Percentiles rank a stretch among this genome's conserved stretches.
Evolutionary conservation across 495 filamentous ascomycete genomes (phyloP).

Genomic region (Aspergillus taichungensis): DNA sequence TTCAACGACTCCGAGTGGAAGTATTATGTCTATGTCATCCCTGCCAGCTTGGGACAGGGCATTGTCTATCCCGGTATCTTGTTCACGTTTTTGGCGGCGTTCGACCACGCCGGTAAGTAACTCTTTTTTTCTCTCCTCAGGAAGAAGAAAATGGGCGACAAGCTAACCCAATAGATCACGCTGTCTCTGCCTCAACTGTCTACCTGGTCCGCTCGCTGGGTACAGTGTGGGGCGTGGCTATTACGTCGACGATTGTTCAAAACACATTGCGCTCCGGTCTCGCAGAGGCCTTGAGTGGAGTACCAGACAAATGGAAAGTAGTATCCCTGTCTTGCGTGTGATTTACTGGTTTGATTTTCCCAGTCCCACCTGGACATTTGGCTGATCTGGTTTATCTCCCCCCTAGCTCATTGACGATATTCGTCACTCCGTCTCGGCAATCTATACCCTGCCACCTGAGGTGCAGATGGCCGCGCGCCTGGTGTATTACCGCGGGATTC

Average conservation of each 20-base stretch:
- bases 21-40: conserved; percentile 54
- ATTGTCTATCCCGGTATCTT: conserved; percentile 55
- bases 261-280: conserved; percentile 52
- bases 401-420: conserved; percentile 25
- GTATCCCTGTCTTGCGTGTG: conserved; percentile 25
- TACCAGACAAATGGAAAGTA: conserved; percentile 62
- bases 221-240: conserved; percentile 55
- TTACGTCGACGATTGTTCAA: conserved; percentile 55
- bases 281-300: conserved; percentile 46
- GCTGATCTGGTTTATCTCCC: not conserved
- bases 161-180: conserved; percentile 40
- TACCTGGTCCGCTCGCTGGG: conserved; percentile 57
- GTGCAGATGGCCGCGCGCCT: conserved; percentile 49
- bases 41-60: conserved; percentile 55
- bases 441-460: conserved; percentile 45
- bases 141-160: not conserved
- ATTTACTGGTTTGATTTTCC: not conserved
- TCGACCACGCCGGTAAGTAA: conserved; percentile 49
- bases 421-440: conserved; percentile 49
- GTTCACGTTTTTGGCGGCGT: conserved; percentile 55
- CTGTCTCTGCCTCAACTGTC: conserved; percentile 53
- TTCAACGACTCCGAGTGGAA: conserved; percentile 55
- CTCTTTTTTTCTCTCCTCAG: not conserved
- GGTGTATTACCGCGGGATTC: conserved; percentile 52
- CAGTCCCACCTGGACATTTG: not conserved